Base-by-base conservation (phyloP, 2,329 filamentous ascomycete genomes). In the Fusarium sambucinum region DNA sequence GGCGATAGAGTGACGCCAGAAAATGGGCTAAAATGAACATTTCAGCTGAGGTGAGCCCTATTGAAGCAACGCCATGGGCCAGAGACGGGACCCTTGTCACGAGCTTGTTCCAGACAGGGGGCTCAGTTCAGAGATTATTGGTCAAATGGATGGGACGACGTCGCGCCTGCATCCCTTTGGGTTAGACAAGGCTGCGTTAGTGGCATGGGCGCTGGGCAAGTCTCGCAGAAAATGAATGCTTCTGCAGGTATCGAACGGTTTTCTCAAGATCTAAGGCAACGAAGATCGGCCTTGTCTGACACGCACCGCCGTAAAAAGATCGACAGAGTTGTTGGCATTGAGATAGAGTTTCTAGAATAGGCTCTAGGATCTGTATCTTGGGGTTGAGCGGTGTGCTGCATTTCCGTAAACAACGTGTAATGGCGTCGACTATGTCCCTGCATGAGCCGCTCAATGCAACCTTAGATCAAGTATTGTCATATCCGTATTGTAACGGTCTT, bases 31-130 rank as follows among this genome's bases (percentile, higher is more conserved):
- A 69, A 70, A 70, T 69, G 73, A 70, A 68, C 65, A 61, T 70
- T 76, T 78, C 77, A 79, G 77, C 77, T 79, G 77, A 79, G 76
- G 76, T 79, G 77, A 79, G 77, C 76, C 75, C 72, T 76, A 78
- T 70, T 63, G 61, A 60, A 64, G 63, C 73, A 41, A 64, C 68
- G 68, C 67, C 69, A 74, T 70, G 71, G 75, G 50, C 57, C 55
- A 73, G 64, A 69, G 51, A 53, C 53, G 51, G 51, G 51, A 66
- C 45, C 71, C 74, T 58, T 70, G 74, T 60, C 61, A 51, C 64
- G 68, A 74, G 72, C 67, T 75, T 76, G 73, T 75, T 77, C 73
- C 55, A 54, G 65, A 67, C 73, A 67, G 69, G 69, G 73, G 63
- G 40, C 29, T 48, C 61, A 47, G 61, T 58, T 65, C 42, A 53